Percentiles rank a stretch among this genome's conserved stretches.
phyloP scores from a whole-genome alignment of 2,329 filamentous ascomycete genomes.

The Tolypocladium cylindrosporum region DNA sequence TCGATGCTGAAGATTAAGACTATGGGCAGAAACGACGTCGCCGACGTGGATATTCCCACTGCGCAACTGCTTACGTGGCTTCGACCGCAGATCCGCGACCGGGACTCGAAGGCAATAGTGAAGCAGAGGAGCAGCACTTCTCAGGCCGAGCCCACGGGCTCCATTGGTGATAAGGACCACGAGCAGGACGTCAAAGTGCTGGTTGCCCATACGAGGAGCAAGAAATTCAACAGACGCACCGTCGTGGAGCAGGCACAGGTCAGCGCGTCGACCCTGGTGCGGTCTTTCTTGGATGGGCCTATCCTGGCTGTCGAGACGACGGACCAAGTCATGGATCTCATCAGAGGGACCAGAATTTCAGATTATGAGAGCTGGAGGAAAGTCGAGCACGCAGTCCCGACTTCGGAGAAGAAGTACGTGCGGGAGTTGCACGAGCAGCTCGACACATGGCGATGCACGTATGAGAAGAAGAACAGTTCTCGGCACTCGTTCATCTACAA shows the following conservation, averaged over 20 bases:
- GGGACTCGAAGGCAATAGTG: conserved; percentile 51
- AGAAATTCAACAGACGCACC: conserved; percentile 81
- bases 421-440: conserved; percentile 74
- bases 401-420: conserved; percentile 72
- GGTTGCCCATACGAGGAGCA: conserved; percentile 70
- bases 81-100: conserved; percentile 70
- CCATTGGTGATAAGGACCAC: conserved; percentile 23
- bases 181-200: conserved; percentile 78
- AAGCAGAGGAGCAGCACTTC: conserved; percentile 24
- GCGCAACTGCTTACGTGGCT: conserved; percentile 72
- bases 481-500: conserved; percentile 85
- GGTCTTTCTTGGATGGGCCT: conserved; percentile 64
- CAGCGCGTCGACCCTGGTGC: conserved; percentile 51
- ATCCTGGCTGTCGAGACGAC: conserved; percentile 83
- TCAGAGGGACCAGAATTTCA: conserved; percentile 63
- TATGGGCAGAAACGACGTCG: conserved; percentile 62
- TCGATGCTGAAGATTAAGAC: conserved; percentile 70
- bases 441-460: conserved; percentile 49
- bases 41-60: conserved; percentile 65
- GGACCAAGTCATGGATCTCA: conserved; percentile 69
- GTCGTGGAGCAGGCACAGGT: conserved; percentile 72
- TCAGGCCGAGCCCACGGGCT: conserved; percentile 16
- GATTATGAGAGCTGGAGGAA: conserved; percentile 78
- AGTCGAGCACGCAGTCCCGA: conserved; percentile 67
- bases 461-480: conserved; percentile 40